Percentiles rank a stretch among this genome's conserved stretches.
phyloP scores from a whole-genome alignment of 768 basidiomycete species.

The Lactarius psammicola region DNA sequence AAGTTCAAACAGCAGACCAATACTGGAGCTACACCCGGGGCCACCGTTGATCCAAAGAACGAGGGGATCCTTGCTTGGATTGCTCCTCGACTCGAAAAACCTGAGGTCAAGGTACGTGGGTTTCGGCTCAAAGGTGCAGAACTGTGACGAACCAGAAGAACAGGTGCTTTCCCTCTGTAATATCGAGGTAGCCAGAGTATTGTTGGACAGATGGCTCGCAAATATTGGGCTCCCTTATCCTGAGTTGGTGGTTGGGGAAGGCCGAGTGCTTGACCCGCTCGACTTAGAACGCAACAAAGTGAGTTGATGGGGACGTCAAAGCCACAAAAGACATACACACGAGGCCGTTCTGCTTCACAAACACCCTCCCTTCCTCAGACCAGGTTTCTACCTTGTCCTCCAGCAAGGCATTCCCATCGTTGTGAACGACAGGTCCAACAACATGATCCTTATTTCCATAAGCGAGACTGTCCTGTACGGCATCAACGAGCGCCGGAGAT shows the following conservation, averaged over 20 bases:
- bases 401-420: conserved; percentile 44
- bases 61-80: conserved; percentile 76
- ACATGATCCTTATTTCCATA: conserved; percentile 24
- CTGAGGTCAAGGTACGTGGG: conserved; percentile 37
- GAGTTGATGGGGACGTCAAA: neutral
- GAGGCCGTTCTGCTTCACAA: conserved; percentile 65
- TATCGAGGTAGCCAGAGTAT: conserved; percentile 58
- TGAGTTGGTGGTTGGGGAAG: conserved; percentile 40
- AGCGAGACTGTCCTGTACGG: conserved; percentile 21
- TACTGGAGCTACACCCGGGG: conserved; percentile 39
- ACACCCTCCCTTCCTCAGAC: conserved; percentile 61
- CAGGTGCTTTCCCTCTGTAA: conserved; percentile 51
- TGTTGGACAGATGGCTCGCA: conserved; percentile 54
- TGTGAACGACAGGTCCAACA: conserved; percentile 40
- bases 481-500: conserved; percentile 26
- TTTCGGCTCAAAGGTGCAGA: neutral
- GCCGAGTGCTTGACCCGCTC: conserved; percentile 42
- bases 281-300: conserved; percentile 33
- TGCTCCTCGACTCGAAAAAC: conserved; percentile 84
- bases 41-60: conserved; percentile 91
- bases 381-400: conserved; percentile 53
- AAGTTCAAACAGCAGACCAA: conserved; percentile 28
- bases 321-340: conserved; percentile 50
- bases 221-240: conserved; percentile 44
- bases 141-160: conserved; percentile 52